A percentile compares a stretch with the other conserved stretches of the same genome.
Evolutionary conservation across 75 land plant genomes (phyloP).

Genomic region (Pinus tabuliformis): DNA sequence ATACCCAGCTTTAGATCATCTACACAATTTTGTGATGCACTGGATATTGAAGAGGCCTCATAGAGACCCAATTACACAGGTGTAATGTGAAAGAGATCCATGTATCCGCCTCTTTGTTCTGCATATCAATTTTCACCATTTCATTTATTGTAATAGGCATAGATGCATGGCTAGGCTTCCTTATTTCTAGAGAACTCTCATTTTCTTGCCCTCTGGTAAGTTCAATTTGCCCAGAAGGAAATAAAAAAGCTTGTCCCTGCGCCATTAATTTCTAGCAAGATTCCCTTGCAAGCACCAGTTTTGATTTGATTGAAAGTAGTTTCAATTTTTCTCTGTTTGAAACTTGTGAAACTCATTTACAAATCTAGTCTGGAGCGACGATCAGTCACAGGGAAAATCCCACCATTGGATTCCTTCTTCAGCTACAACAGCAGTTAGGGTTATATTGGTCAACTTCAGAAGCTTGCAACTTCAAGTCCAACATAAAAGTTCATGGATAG

Average conservation of each 20-base stretch:
- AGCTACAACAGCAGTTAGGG: not conserved
- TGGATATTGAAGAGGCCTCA: too few relatives aligned
- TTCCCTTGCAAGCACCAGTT: not conserved
- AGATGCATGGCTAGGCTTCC: too few relatives aligned
- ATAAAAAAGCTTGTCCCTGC: not conserved
- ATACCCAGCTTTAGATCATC: not conserved
- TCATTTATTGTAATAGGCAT: too few relatives aligned
- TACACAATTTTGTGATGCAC: not conserved
- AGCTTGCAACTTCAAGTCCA: too few relatives aligned
- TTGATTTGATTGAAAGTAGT: not conserved
- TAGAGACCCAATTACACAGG: too few relatives aligned
- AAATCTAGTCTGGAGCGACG: not conserved
- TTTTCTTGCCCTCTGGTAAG: too few relatives aligned
- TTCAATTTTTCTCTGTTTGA: not conserved
- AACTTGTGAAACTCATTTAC: not conserved
- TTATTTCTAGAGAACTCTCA: too few relatives aligned
- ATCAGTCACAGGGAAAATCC: not conserved
- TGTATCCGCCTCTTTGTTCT: too few relatives aligned
- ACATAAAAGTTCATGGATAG: too few relatives aligned
- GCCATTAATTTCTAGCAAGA: not conserved
- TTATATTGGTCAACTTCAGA: not conserved
- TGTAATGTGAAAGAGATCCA: too few relatives aligned
- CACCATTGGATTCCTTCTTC: not conserved
- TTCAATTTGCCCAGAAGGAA: not conserved
- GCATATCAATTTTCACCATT: too few relatives aligned